These are phyloP conservation scores for Aureobasidium sp. DNA, from an alignment of 2,329 filamentous ascomycete genomes.

Conservation along the genomic window DNA sequence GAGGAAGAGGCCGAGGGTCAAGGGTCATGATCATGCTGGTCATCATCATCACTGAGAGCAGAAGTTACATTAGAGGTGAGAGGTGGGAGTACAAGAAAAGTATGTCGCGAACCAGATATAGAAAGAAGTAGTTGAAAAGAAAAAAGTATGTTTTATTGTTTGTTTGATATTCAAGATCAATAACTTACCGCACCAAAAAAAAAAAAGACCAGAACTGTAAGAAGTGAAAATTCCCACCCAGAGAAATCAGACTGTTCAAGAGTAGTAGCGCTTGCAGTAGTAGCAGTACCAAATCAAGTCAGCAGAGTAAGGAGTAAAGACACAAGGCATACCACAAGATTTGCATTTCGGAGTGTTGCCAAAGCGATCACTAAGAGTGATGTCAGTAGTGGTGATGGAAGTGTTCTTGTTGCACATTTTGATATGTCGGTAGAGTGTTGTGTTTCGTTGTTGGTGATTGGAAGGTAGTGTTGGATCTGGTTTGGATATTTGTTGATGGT, in stretches of 20 bases:
- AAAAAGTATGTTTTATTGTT: not conserved
- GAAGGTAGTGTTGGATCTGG: not conserved
- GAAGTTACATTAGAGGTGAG: not conserved
- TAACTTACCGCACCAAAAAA: not conserved
- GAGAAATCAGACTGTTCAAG: too few relatives aligned
- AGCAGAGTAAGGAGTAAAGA: not conserved
- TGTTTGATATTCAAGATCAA: not conserved
- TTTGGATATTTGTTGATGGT: not conserved
- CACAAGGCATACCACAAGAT: not conserved
- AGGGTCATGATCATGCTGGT: constrained; percentile 19
- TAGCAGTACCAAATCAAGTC: not conserved
- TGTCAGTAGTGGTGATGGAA: not conserved
- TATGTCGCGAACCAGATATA: not conserved
- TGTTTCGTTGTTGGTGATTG: not conserved
- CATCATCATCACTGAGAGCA: constrained; percentile 4
- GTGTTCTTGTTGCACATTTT: not conserved
- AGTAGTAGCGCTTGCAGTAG: not conserved
- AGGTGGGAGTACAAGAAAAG: not conserved
- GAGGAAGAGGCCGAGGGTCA: constrained; percentile 19
- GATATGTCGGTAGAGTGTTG: too few relatives aligned
- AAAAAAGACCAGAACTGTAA: too few relatives aligned
- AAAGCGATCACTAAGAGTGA: not conserved
- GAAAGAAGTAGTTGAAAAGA: not conserved
- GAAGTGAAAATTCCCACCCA: too few relatives aligned
- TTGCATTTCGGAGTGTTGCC: not conserved